Percentiles rank a stretch among this genome's conserved stretches.
Evolutionary conservation across 169 alveolate genomes (phyloP).

Genomic region (Theileria sp.): DNA sequence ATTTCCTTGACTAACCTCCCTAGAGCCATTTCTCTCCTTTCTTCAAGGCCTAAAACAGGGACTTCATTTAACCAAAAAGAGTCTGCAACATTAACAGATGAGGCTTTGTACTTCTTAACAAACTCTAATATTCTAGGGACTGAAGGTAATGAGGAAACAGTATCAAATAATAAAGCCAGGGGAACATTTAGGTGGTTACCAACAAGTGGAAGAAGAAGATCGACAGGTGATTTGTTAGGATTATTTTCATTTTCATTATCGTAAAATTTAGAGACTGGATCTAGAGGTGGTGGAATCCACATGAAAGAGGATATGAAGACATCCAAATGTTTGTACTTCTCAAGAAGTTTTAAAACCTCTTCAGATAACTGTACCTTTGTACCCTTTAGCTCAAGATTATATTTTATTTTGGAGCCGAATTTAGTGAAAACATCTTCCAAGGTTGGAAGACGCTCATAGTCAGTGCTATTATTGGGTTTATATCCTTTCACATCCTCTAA

Average conservation of each 20-base stretch:
- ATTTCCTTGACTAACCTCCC: conserved; percentile 26
- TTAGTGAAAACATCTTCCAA: conserved; percentile 41
- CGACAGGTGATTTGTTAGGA: conserved; percentile 33
- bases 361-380: conserved; percentile 24
- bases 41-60: conserved; percentile 29
- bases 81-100: conserved; percentile 33
- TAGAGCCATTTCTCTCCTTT: conserved; percentile 19
- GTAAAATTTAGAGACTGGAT: background rate
- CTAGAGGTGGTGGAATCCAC: conserved; percentile 55
- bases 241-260: background rate
- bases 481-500: background rate
- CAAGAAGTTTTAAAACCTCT: conserved; percentile 45
- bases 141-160: conserved; percentile 26
- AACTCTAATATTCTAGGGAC: conserved; percentile 34
- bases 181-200: conserved; percentile 25
- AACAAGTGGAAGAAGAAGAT: conserved; percentile 39
- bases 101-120: conserved; percentile 26
- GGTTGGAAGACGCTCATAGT: conserved; percentile 43
- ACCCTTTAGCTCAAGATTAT: conserved; percentile 64
- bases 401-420: conserved; percentile 27
- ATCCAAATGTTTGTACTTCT: conserved; percentile 21
- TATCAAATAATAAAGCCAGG: conserved; percentile 44
- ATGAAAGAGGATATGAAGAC: conserved; percentile 48
- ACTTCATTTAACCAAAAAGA: conserved; percentile 39
- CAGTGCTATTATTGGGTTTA: background rate